Evolutionary conservation across 148 eudicot genomes (phyloP).

Genomic region (Chenopodium quinoa): DNA sequence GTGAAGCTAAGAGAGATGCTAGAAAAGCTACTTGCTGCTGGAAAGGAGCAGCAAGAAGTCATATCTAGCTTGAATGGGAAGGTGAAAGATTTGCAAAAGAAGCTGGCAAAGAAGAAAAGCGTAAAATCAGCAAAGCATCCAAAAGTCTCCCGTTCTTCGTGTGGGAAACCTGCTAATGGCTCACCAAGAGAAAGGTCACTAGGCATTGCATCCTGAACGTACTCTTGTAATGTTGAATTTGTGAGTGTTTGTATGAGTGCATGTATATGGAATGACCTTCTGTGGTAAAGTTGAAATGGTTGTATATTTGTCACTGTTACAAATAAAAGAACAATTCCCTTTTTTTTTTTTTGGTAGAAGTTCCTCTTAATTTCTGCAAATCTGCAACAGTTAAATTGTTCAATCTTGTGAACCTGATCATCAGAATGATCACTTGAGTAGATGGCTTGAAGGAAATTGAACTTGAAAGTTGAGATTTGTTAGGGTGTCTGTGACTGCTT

Average conservation of each 20-base stretch:
- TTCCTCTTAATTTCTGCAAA: too few relatives aligned
- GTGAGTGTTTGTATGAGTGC: not conserved
- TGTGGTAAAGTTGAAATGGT: not conserved
- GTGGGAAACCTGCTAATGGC: constrained; percentile 14
- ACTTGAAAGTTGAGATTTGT: too few relatives aligned
- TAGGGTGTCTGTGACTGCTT: too few relatives aligned
- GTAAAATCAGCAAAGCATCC: constrained; percentile 25
- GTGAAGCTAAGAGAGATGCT: constrained; percentile 54
- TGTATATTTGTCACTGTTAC: not conserved
- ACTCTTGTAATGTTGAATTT: not conserved
- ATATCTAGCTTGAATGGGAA: constrained; percentile 52
- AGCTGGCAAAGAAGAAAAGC: constrained; percentile 44
- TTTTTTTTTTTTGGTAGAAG: not conserved
- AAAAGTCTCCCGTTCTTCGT: constrained; percentile 18
- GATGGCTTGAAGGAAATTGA: too few relatives aligned
- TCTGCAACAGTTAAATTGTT: not conserved
- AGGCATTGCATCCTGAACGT: constrained; percentile 23
- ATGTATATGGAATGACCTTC: not conserved
- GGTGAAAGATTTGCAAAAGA: constrained; percentile 60
- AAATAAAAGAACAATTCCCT: not conserved
- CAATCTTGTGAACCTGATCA: not conserved
- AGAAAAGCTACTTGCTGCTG: constrained; percentile 53
- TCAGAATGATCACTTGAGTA: too few relatives aligned
- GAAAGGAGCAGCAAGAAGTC: constrained; percentile 54
- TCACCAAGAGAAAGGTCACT: constrained; percentile 12